These are phyloP conservation scores for Podospora australis DNA, from an alignment of 495 filamentous ascomycete species.

Conservation along the genomic window DNA sequence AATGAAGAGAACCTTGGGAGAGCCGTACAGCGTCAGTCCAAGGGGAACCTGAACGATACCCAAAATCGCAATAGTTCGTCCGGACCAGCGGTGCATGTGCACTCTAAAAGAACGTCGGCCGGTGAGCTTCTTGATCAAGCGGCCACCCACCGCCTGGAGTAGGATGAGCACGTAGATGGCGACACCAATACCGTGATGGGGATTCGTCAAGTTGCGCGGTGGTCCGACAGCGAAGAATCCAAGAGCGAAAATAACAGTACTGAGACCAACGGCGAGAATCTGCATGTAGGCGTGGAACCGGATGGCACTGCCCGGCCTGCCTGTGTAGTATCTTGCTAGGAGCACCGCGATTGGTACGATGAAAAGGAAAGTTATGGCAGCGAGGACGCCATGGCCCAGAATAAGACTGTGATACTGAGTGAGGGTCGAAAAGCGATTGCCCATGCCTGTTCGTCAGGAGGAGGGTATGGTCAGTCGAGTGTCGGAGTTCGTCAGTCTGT, in stretches of 20 bases:
- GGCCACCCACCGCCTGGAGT: conserved; percentile 73
- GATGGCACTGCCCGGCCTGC: conserved; percentile 59
- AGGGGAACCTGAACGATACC: conserved; percentile 84
- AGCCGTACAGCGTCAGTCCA: conserved; percentile 87
- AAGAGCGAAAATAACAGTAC: conserved; percentile 67
- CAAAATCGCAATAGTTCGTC: conserved; percentile 65
- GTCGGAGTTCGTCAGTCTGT: neutral
- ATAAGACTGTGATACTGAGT: conserved; percentile 73
- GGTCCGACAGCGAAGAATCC: conserved; percentile 77
- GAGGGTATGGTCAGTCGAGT: too few relatives aligned
- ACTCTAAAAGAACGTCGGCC: conserved; percentile 56
- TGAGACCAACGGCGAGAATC: conserved; percentile 64
- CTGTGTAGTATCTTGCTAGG: conserved; percentile 60
- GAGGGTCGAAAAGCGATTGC: conserved; percentile 73
- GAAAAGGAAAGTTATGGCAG: conserved; percentile 79
- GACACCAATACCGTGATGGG: conserved; percentile 89
- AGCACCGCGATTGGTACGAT: conserved; percentile 75
- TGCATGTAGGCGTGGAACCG: conserved; percentile 82
- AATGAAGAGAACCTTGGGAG: conserved; percentile 76
- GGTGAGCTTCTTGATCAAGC: conserved; percentile 56
- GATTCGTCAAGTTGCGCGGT: conserved; percentile 74
- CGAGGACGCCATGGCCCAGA: conserved; percentile 76
- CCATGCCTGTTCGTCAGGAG: conserved; percentile 69
- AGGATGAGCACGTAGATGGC: conserved; percentile 81
- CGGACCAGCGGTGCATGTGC: conserved; percentile 85